Conservation (phyloP, 2,329 filamentous ascomycete genomes). For the Hypomyces rosellus region DNA sequence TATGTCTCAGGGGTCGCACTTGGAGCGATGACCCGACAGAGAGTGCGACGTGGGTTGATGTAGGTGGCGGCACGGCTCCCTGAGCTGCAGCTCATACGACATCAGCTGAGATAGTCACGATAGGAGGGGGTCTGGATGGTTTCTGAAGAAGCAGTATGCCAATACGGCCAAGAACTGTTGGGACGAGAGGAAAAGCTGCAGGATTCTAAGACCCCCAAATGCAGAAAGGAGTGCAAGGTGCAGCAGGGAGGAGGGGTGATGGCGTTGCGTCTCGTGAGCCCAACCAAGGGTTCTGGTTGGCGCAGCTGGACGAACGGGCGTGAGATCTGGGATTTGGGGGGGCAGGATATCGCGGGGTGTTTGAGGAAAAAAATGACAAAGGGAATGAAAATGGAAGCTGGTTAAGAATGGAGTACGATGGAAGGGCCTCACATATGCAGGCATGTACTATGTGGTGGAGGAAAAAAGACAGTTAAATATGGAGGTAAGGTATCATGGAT, state of each 20-base stretch:
- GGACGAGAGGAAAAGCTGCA: background rate
- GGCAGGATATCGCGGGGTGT: background rate
- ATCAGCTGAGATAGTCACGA: conserved; percentile 5
- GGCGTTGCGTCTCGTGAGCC: conserved; percentile 7
- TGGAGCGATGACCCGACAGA: background rate
- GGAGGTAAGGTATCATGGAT: too few relatives aligned
- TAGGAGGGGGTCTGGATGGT: background rate
- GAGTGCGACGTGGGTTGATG: background rate
- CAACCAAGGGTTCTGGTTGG: conserved; percentile 2
- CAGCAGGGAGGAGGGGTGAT: conserved; percentile 2
- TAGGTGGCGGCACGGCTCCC: background rate
- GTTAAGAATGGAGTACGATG: too few relatives aligned
- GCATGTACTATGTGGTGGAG: too few relatives aligned
- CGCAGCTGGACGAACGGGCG: background rate
- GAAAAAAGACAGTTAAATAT: too few relatives aligned
- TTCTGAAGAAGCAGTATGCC: background rate
- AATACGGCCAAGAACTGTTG: background rate
- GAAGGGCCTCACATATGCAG: too few relatives aligned
- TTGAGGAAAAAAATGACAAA: background rate
- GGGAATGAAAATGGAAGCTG: background rate
- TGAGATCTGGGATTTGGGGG: background rate
- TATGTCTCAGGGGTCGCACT: background rate
- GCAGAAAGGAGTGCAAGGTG: background rate
- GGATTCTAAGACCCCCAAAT: too few relatives aligned
- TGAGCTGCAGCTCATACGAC: background rate